Evolutionary conservation across 257 asterid species (phyloP), one percentile per base, ranked within the genome.

Genomic region (Gentiana straminea): DNA sequence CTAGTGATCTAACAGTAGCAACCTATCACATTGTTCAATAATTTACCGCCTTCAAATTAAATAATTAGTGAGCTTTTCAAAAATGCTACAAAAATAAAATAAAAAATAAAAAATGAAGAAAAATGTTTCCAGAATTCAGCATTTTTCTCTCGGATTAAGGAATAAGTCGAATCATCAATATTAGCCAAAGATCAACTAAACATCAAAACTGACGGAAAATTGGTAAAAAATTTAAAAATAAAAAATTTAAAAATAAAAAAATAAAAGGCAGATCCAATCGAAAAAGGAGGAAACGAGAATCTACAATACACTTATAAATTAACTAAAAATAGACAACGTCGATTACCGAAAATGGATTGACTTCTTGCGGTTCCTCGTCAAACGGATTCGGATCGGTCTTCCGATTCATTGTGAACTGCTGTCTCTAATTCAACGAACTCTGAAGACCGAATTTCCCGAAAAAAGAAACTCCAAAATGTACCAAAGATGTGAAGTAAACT

Each of bases 311-410:
- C 53, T 1, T 65, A 60, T 73, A 75, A 60, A 61, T 68, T 62
- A 68, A 75, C 59, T 64, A 72, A 51, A 37, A 34, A n/a, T 65
- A 62, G 49, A 33, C 36, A 34, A 67, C 72, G 24, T 15, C 24
- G 54, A 68, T 80, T 88, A 92, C 99, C 95, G 97, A 74, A 74
- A 92, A 92, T 39, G 99, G 99, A 79, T 92, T 92, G 85, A 92
- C 95, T 81, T 85, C 98, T 12, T 72, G 97, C 54, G 85, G 90
- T 62, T 70, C 97, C 72, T 88, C 99, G 68, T 80, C 95, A 68
- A 92, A 88, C 5, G 99, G 97, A 73, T 92, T 92, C n/a, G 87
- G 91, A 70, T 92, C 99, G 80, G 71, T 75, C 49, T 81, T 70
- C 35, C 95, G 92, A 76, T 64, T 78, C 98, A 87, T 89, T 38